Conservation (phyloP, 345 rosid genomes). For the Boechera retrofracta region DNA sequence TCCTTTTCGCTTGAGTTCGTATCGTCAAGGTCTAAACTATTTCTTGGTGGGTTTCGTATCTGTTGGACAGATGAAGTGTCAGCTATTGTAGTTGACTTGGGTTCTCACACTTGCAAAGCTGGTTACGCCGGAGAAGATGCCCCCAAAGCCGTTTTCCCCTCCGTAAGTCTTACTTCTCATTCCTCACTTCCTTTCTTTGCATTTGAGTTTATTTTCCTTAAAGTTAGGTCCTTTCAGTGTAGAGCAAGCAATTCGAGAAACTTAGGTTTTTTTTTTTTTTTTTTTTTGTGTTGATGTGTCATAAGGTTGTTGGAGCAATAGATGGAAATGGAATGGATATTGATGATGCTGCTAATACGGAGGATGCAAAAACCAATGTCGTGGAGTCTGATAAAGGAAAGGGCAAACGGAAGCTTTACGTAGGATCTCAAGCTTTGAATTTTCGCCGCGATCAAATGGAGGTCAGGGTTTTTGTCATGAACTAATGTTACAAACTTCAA, state of each 20-base stretch:
- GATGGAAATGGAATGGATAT: conserved; percentile 91
- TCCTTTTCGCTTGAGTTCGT: background rate
- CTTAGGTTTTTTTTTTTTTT: conserved; percentile 9
- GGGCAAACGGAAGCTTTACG: conserved; percentile 66
- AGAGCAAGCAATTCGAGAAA: background rate
- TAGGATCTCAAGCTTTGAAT: conserved; percentile 82
- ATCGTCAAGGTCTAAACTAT: conserved; percentile 3
- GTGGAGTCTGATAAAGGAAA: conserved; percentile 58
- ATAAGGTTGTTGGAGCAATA: conserved; percentile 87
- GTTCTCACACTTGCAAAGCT: conserved; percentile 98
- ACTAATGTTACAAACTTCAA: background rate
- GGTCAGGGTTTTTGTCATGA: conserved; percentile 46
- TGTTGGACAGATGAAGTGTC: conserved; percentile 85
- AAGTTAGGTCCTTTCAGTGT: background rate
- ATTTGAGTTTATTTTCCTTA: background rate
- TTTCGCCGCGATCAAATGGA: conserved; percentile 84
- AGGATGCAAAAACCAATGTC: conserved; percentile 56
- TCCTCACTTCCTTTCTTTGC: background rate
- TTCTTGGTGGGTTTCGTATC: conserved; percentile 29
- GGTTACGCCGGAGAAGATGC: conserved; percentile 99
- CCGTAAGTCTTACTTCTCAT: conserved; percentile 55
- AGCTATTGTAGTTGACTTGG: conserved; percentile 94
- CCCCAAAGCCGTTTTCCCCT: conserved; percentile 98
- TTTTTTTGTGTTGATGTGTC: conserved; percentile 21
- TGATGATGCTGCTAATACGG: conserved; percentile 58